phyloP scores from a whole-genome alignment of 2,329 filamentous ascomycete species.

The Hymenotorrendiella dingleyae region DNA sequence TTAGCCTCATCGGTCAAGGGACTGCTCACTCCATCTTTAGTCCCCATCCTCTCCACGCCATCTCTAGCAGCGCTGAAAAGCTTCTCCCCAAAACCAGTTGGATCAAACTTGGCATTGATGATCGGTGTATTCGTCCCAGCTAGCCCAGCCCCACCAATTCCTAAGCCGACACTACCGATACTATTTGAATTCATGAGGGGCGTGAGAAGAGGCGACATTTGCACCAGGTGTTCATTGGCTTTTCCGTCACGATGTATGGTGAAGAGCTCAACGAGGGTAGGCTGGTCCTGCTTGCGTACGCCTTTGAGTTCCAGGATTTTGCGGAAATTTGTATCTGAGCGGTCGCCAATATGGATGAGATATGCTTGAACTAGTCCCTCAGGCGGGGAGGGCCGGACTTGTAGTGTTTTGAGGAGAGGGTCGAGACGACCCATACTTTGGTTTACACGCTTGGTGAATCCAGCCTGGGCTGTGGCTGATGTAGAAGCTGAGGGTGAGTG shows the following conservation, averaged over 20 bases:
- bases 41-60: constrained; percentile 69
- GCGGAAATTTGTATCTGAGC: constrained; percentile 88
- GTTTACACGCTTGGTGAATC: constrained; percentile 82
- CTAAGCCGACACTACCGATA: constrained; percentile 38
- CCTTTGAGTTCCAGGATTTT: constrained; percentile 96
- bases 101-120: constrained; percentile 63
- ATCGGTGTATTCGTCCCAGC: constrained; percentile 31
- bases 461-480: constrained; percentile 34
- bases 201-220: constrained; percentile 64
- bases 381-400: constrained; percentile 84
- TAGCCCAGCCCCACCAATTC: constrained; percentile 39
- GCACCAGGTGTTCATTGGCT: constrained; percentile 61
- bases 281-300: constrained; percentile 76
- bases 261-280: constrained; percentile 81
- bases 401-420: constrained; percentile 89
- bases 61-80: constrained; percentile 84
- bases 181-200: constrained; percentile 50
- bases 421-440: constrained; percentile 82
- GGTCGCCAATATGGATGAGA: constrained; percentile 92
- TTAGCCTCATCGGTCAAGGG: constrained; percentile 43
- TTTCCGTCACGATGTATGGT: constrained; percentile 70
- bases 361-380: constrained; percentile 96
- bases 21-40: constrained; percentile 18
- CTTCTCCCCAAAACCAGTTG: constrained; percentile 76
- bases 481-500: constrained; percentile 34